These are phyloP conservation scores for Mixia osmundae DNA, from an alignment of 1,284 basidiomycete genomes.

Conservation along the genomic window DNA sequence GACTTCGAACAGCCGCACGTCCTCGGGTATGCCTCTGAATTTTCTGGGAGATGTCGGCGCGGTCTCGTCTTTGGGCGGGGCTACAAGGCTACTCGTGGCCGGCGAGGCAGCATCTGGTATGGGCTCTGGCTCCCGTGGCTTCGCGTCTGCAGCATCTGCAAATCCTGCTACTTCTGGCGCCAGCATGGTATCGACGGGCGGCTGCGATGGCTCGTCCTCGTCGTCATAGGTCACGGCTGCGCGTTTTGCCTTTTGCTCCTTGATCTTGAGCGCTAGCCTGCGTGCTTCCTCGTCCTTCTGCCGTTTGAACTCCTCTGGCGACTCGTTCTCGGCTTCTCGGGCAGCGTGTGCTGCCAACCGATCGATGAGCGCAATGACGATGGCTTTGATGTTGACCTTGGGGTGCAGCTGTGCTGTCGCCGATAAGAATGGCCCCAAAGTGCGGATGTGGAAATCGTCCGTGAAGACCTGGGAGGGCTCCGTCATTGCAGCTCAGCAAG, in stretches of 20 bases:
- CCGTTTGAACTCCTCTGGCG: conserved; percentile 66
- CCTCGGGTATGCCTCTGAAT: conserved; percentile 75
- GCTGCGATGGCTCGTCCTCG: conserved; percentile 4
- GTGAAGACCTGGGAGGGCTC: conserved; percentile 51
- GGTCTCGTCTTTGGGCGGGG: not conserved
- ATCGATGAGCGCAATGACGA: conserved; percentile 86
- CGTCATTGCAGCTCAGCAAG: not conserved
- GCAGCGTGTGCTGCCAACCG: conserved; percentile 82
- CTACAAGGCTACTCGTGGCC: not conserved
- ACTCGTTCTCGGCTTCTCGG: conserved; percentile 74
- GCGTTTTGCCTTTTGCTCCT: conserved; percentile 4
- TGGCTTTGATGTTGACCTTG: conserved; percentile 87
- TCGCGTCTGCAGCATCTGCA: not conserved
- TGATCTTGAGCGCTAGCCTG: conserved; percentile 6
- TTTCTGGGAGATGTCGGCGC: conserved; percentile 29
- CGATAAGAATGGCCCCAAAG: conserved; percentile 71
- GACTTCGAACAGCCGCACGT: conserved; percentile 80
- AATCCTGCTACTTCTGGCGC: not conserved
- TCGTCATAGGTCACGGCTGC: not conserved
- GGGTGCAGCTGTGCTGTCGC: conserved; percentile 83
- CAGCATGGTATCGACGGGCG: not conserved
- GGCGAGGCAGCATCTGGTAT: too few relatives aligned
- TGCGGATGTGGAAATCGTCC: conserved; percentile 84
- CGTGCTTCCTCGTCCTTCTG: conserved; percentile 44
- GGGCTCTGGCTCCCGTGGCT: not conserved